Evolutionary conservation across 257 asterid species (phyloP), one percentile per base, ranked within the genome.

Genomic region (Solanum medicagineum): DNA sequence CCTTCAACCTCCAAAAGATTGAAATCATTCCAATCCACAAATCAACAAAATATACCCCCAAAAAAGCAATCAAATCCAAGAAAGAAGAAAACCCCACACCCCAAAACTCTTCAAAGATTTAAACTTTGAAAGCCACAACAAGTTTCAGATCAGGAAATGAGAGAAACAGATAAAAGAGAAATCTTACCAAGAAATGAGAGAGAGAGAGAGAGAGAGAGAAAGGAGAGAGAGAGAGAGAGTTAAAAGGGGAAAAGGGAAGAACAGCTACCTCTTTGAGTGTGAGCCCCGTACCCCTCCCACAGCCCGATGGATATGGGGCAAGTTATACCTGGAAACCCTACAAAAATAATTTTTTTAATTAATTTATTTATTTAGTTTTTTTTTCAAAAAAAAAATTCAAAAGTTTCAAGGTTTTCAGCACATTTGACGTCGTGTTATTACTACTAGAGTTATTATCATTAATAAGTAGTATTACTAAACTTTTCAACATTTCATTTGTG

Each of bases 1-100:
- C 86, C 88, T 81, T 86, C 87, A 87, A 86, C 85, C 69, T 82
- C 89, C 60, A 90, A 86, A 87, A 84, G 89, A 84, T 32, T 59
- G 86, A 89, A 70, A 85, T 88, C 85, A 90, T 90, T 88, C 86
- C 86, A 87, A 62, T 82, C 86, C 40, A 51, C 83, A 71, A 84
- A 60, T 69, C 84, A 71, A 59, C 3, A 59, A 74, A 69, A 49
- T 66, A 70, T 11, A 19, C n/a, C n/a, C n/a, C n/a, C 54, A 6
- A 70, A 77, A 51, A 77, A 53, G 26, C 15, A 77, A 53, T 77
- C 57, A 59, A 75, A 54, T 24, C 26, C 63, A 24, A 84, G 36
- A 56, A 68, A 68, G 24, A 44, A 68, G 3, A 42, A 53, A 42
- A 26, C 40, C 19, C 68, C 32, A 66, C 81, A 17, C 10, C 47